Evolutionary conservation across 2,329 filamentous ascomycete genomes (phyloP), one percentile per base, ranked within the genome.

Genomic region (Taxawa tesnikishii): DNA sequence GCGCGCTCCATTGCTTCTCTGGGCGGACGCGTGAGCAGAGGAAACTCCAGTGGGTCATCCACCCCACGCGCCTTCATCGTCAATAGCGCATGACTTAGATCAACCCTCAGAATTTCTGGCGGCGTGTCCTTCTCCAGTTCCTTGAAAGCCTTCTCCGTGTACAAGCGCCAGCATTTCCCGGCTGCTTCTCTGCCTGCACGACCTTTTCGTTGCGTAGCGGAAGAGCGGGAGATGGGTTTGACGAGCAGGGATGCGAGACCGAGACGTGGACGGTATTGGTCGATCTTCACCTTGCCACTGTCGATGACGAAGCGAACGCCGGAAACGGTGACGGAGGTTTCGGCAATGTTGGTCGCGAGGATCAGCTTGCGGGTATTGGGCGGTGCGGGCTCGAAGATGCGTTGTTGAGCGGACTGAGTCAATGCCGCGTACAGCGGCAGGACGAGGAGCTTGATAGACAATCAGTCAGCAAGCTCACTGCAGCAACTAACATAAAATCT

Each of bases 301-400:
- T 98, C 90, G 13, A 98, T 70, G 7, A 98, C 88, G 45, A 81
- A 90, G 4, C 83, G 75, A 5, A 98, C 85, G 2, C 90, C 90
- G 0, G 88, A 81, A 0, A 98, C 87, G 0, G 90, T 98, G 37
- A 98, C 82, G 1, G 90, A 96, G 0, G 90, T 96, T 55, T 98
- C 90, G n/a, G 90, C 90, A 46, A 98, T 96, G 49, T 98, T 98
- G 10, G 90, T 98, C 0, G 87, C 79, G 1, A 98, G 63, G 0
- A 98, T 85, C 9, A 96, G 70, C 50, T 96, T 96, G 26, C 90
- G 72, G 0, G 83, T 92, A n/a, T 67, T 67, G 3, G 75, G 71
- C 0, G 74, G 73, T 14, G 81, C 70, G 1, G 82, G 80, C 33
- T 78, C 66, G 53, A 98, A 96, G 7, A 92, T 85, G 14, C 75